Percentiles rank a stretch among this genome's conserved stretches.
phyloP scores from a whole-genome alignment of 345 rosid genomes.

The Dipteronia sinensis region DNA sequence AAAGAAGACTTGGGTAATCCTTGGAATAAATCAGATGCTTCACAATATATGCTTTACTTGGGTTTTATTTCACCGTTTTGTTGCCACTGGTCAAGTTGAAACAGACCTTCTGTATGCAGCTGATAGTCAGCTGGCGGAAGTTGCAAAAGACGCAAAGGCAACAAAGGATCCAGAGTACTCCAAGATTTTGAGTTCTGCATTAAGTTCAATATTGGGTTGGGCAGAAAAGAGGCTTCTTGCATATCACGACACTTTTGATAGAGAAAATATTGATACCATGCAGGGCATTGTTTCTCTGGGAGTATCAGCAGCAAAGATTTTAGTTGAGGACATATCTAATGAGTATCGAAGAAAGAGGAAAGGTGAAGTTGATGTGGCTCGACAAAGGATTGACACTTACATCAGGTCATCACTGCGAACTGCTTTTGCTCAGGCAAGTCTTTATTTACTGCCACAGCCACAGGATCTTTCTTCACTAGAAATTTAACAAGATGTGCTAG shows the following conservation, averaged over 20 bases:
- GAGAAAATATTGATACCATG: constrained; percentile 71
- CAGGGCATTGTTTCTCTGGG: constrained; percentile 85
- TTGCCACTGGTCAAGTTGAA: constrained; percentile 80
- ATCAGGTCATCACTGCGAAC: constrained; percentile 96
- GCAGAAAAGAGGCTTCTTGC: constrained; percentile 97
- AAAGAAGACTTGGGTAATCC: constrained; percentile 94
- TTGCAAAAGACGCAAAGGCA: constrained; percentile 90
- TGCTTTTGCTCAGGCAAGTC: constrained; percentile 97
- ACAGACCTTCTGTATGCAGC: constrained; percentile 77
- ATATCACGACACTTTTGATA: constrained; percentile 89
- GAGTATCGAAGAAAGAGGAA: constrained; percentile 91
- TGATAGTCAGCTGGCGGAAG: constrained; percentile 77
- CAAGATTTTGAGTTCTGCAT: constrained; percentile 75
- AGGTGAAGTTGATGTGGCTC: constrained; percentile 83
- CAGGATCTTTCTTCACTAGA: background rate
- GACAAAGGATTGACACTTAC: constrained; percentile 85
- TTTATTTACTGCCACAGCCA: constrained; percentile 3
- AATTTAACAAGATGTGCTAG: background rate
- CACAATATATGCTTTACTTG: constrained; percentile 90
- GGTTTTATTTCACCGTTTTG: constrained; percentile 87
- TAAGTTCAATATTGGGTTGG: constrained; percentile 92
- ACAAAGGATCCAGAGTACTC: constrained; percentile 88
- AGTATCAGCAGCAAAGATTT: constrained; percentile 82
- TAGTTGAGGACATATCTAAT: constrained; percentile 92
- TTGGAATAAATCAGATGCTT: constrained; percentile 82